phyloP scores from a whole-genome alignment of 352 stramenopile genomes.

The Phytophthora palmivora region DNA sequence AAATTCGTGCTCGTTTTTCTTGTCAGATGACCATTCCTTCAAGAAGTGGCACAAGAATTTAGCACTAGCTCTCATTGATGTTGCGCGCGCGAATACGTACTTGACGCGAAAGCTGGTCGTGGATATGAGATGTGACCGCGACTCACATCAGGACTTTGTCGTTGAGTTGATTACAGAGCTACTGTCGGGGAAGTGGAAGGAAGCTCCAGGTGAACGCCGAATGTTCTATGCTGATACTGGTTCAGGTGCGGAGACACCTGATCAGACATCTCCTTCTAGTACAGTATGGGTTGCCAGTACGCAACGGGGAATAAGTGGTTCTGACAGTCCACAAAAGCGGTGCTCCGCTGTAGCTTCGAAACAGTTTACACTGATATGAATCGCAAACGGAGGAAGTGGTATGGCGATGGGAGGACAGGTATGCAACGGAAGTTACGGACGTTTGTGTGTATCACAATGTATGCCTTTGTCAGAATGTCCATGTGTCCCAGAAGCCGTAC shows the following conservation, averaged over 20 bases:
- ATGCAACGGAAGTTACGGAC: slow-evolving; percentile 14
- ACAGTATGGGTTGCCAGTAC: not conserved
- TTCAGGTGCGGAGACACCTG: no score
- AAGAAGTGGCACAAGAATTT: slow-evolving; percentile 9
- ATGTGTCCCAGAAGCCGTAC: not conserved
- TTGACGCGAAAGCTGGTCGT: slow-evolving; percentile 11
- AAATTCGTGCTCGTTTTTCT: slow-evolving; percentile 8
- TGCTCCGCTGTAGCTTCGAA: not conserved
- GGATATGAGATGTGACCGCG: not conserved
- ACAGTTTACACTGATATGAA: not conserved
- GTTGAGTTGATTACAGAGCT: no score
- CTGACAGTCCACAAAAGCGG: not conserved
- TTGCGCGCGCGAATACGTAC: slow-evolving; percentile 36
- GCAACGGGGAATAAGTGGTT: not conserved
- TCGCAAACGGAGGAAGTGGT: not conserved
- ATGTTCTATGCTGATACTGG: no score
- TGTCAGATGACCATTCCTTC: slow-evolving; percentile 1
- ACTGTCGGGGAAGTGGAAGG: no score
- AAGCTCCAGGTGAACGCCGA: no score
- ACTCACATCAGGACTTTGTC: slow-evolving; percentile 1
- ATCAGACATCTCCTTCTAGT: not conserved
- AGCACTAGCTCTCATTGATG: slow-evolving; percentile 18
- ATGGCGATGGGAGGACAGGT: not conserved
- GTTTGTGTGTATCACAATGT: not conserved
- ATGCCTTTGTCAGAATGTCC: slow-evolving; percentile 5